A percentile compares a stretch with the other conserved stretches of the same genome.
Evolutionary conservation across 305 asterid genomes (phyloP).

Genomic region (Withania somnifera): DNA sequence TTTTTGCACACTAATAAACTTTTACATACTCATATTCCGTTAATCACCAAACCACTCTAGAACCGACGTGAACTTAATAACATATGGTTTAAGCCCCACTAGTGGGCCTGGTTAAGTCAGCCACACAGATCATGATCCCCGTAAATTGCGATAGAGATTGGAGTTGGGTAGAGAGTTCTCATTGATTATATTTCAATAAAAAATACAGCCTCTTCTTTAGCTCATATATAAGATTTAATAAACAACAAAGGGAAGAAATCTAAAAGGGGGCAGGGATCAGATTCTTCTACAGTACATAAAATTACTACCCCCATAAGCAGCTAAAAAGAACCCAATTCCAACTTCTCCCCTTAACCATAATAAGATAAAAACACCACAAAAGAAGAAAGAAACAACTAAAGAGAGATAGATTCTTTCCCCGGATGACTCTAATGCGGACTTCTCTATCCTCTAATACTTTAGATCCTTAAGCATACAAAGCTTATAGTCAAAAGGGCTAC

Average conservation of each 20-base stretch:
- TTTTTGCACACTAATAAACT: background rate
- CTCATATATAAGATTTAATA: background rate
- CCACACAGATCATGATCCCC: background rate
- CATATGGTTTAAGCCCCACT: background rate
- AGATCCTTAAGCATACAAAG: conserved; percentile 5
- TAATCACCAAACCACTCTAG: background rate
- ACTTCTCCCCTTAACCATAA: background rate
- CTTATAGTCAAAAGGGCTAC: conserved; percentile 5
- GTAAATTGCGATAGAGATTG: background rate
- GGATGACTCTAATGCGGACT: conserved; percentile 13
- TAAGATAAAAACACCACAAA: background rate
- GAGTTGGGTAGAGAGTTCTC: background rate
- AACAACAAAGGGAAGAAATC: background rate
- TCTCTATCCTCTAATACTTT: background rate
- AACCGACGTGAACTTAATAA: background rate
- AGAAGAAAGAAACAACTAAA: conserved; percentile 6
- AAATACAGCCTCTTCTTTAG: background rate
- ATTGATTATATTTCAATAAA: background rate
- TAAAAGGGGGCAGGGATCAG: background rate
- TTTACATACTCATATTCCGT: background rate
- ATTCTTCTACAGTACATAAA: background rate
- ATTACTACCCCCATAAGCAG: background rate
- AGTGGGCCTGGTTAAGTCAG: background rate
- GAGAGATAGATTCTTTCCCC: conserved; percentile 3
- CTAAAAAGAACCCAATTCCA: conserved; percentile 11